phyloP scores from a whole-genome alignment of 768 basidiomycete genomes.

The Trametes villosa region DNA sequence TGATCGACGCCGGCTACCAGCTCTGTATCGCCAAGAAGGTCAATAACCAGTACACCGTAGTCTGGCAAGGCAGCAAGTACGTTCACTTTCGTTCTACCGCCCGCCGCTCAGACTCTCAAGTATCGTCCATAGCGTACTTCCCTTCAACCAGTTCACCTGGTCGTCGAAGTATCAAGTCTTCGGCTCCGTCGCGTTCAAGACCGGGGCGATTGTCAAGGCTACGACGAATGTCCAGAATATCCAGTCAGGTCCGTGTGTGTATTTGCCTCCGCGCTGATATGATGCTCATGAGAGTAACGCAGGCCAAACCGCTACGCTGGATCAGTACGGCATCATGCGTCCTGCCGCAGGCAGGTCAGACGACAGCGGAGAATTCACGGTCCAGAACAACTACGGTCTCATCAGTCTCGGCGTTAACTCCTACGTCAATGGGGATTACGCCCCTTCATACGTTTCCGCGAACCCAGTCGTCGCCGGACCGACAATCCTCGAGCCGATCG shows the following conservation, averaged over 20 bases:
- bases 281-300: background rate
- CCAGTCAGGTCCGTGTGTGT: background rate
- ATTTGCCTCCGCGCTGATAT: background rate
- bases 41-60: background rate
- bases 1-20: background rate
- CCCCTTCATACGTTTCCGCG: background rate
- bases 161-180: background rate
- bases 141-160: background rate
- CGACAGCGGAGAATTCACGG: background rate
- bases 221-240: background rate
- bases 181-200: background rate
- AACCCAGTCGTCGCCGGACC: background rate
- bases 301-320: background rate
- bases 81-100: background rate
- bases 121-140: background rate
- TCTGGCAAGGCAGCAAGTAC: background rate
- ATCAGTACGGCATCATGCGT: background rate
- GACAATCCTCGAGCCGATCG: background rate
- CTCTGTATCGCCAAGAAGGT: background rate
- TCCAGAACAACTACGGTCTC: background rate
- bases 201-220: background rate
- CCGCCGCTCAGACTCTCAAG: background rate
- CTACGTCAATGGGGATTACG: background rate
- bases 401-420: background rate
- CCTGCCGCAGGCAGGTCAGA: background rate